A percentile compares a stretch with the other conserved stretches of the same genome.
These are phyloP conservation scores for Castanea mollissima DNA, from an alignment of 306 rosid species.

Conservation along the genomic window DNA sequence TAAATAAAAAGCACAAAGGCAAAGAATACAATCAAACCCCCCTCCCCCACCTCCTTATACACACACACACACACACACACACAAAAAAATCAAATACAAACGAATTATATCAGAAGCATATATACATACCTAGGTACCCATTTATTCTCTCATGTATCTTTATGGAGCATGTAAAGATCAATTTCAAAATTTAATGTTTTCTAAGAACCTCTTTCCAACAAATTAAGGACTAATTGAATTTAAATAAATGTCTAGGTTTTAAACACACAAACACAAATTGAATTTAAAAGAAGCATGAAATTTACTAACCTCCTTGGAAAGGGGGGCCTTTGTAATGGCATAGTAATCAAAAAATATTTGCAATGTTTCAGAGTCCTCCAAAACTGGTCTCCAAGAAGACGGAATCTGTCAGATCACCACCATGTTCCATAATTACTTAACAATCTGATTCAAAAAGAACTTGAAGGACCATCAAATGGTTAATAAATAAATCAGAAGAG, in stretches of 20 bases:
- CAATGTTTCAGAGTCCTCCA: constrained; percentile 91
- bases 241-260: not conserved
- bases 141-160: not conserved
- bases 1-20: too few relatives aligned
- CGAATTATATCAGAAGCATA: too few relatives aligned
- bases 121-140: not conserved
- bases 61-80: too few relatives aligned
- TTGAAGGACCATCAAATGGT: constrained; percentile 19
- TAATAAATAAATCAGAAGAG: constrained; percentile 9
- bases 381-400: constrained; percentile 82
- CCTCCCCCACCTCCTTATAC: too few relatives aligned
- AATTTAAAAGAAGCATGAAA: constrained; percentile 19
- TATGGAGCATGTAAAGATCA: not conserved
- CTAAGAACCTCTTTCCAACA: not conserved
- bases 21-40: too few relatives aligned
- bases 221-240: not conserved
- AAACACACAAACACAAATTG: not conserved
- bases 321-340: constrained; percentile 80
- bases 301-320: constrained; percentile 88
- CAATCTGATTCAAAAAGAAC: constrained; percentile 15
- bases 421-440: constrained; percentile 31
- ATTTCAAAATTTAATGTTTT: too few relatives aligned
- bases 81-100: too few relatives aligned
- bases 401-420: constrained; percentile 66
- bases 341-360: constrained; percentile 94